Conservation (phyloP, 306 rosid genomes). For the Trifolium fragiferum region DNA sequence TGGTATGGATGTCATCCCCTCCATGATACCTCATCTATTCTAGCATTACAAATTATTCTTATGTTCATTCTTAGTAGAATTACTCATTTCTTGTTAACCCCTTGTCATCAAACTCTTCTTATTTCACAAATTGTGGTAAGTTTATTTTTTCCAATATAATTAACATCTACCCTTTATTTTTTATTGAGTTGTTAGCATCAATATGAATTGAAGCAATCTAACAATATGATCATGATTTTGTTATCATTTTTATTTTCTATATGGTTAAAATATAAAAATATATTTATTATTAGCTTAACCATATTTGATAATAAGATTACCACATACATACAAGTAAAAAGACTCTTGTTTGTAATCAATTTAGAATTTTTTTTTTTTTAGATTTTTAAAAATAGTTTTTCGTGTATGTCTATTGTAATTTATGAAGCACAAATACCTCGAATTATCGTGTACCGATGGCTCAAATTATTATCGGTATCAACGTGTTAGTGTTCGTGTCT, state of each 20-base stretch:
- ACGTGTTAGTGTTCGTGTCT: too few relatives aligned
- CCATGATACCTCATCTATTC: not conserved
- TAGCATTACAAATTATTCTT: conserved; percentile 12
- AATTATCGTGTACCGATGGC: too few relatives aligned
- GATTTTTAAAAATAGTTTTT: too few relatives aligned
- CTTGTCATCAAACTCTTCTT: conserved; percentile 37
- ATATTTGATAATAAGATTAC: too few relatives aligned
- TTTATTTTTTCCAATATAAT: not conserved
- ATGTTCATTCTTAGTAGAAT: conserved; percentile 24
- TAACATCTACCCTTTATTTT: not conserved
- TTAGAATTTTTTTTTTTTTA: too few relatives aligned
- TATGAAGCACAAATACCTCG: too few relatives aligned
- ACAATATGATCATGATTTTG: not conserved
- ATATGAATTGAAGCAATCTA: not conserved
- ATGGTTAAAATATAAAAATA: too few relatives aligned
- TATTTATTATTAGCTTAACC: too few relatives aligned
- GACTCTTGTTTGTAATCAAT: too few relatives aligned
- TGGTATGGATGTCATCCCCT: conserved; percentile 36
- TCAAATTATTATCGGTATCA: too few relatives aligned
- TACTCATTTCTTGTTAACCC: conserved; percentile 37
- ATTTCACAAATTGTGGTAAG: conserved; percentile 42
- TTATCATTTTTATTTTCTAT: not conserved
- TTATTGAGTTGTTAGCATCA: not conserved
- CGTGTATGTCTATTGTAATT: too few relatives aligned
- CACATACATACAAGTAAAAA: too few relatives aligned